These are phyloP conservation scores for Geotrichum australiense DNA, from an alignment of 1,139 yeast species.

Conservation along the genomic window DNA sequence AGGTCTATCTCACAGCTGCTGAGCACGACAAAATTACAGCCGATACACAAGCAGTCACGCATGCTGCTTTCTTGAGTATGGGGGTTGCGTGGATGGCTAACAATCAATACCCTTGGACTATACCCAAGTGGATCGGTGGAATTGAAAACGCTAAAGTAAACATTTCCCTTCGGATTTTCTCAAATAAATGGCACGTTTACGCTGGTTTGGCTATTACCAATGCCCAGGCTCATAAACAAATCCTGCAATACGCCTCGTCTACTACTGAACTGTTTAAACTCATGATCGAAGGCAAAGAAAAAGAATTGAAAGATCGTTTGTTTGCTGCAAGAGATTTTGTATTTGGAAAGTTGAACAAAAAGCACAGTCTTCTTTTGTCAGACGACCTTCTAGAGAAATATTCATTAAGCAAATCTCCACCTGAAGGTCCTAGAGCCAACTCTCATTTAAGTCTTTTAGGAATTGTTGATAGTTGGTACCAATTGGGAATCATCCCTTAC, in stretches of 20 bases:
- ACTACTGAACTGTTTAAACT: slow-evolving; percentile 75
- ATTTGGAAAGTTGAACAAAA: slow-evolving; percentile 53
- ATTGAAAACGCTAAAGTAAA: slow-evolving; percentile 93
- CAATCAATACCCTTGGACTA: slow-evolving; percentile 89
- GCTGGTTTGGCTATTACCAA: slow-evolving; percentile 96
- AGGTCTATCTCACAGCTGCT: slow-evolving; percentile 69
- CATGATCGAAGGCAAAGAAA: slow-evolving; percentile 64
- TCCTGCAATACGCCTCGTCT: slow-evolving; percentile 80
- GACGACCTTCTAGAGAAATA: slow-evolving; percentile 75
- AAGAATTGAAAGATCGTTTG: slow-evolving; percentile 53
- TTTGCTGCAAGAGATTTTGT: slow-evolving; percentile 64
- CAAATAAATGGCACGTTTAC: slow-evolving; percentile 96
- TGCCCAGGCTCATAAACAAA: slow-evolving; percentile 89
- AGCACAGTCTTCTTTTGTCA: slow-evolving; percentile 60
- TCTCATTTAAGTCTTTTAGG: slow-evolving; percentile 84
- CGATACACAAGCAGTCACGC: slow-evolving; percentile 97
- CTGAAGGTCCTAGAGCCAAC: slow-evolving; percentile 67
- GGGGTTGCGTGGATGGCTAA: slow-evolving; percentile 90
- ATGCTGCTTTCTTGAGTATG: slow-evolving; percentile 95
- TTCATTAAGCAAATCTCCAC: slow-evolving; percentile 70
- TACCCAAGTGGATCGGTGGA: slow-evolving; percentile 84
- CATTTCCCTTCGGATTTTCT: slow-evolving; percentile 79
- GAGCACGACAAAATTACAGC: slow-evolving; percentile 95
- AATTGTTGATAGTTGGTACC: slow-evolving; percentile 90
- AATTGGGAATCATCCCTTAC: slow-evolving; percentile 78